Conservation (phyloP, 768 basidiomycete genomes). For the Multifurca ochricompacta region DNA sequence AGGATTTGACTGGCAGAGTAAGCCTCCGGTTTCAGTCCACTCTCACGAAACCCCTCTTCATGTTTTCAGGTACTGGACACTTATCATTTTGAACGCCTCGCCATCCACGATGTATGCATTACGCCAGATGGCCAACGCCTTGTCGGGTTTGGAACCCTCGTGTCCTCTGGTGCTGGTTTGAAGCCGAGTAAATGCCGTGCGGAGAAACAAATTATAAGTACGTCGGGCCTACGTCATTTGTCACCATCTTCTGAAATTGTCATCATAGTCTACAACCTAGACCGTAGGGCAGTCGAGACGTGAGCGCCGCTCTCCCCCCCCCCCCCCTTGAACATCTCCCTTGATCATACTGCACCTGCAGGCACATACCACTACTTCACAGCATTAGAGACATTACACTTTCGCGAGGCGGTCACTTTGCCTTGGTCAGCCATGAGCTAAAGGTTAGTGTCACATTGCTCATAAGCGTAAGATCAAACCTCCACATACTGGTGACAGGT, state of each 20-base stretch:
- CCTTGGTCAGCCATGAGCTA: conserved; percentile 69
- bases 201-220: conserved; percentile 72
- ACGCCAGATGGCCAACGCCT: conserved; percentile 57
- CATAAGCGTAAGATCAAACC: neutral
- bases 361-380: conserved; percentile 65
- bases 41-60: neutral
- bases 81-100: conserved; percentile 54
- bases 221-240: conserved; percentile 17
- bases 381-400: conserved; percentile 67
- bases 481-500: conserved; percentile 34
- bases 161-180: conserved; percentile 53
- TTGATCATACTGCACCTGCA: conserved; percentile 25
- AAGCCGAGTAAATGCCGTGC: conserved; percentile 63
- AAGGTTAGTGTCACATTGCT: conserved; percentile 36
- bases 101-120: conserved; percentile 62
- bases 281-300: conserved; percentile 60
- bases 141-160: conserved; percentile 58
- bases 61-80: conserved; percentile 35
- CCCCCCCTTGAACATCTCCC: neutral
- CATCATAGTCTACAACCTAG: conserved; percentile 54
- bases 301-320: conserved; percentile 27
- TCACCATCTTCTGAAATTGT: neutral
- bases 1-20: conserved; percentile 54
- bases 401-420: conserved; percentile 54
- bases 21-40: neutral